These are phyloP conservation scores for Calonectria pseudoreteaudii DNA, from an alignment of 2,329 filamentous ascomycete genomes.

Conservation along the genomic window DNA sequence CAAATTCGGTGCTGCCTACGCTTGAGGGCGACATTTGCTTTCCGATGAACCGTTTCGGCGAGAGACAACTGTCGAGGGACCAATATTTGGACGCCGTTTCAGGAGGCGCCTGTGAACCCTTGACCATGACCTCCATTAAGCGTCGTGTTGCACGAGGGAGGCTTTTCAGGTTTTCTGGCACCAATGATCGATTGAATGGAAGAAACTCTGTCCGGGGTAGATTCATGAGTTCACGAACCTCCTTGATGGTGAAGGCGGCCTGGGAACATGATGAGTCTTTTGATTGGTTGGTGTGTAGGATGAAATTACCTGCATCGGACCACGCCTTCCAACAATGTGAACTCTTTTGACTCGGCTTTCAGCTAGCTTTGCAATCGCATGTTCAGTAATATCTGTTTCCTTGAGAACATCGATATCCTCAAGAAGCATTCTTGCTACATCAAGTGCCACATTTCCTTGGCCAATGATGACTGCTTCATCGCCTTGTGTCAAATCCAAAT, in stretches of 20 bases:
- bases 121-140: slow-evolving; percentile 83
- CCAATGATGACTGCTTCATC: slow-evolving; percentile 91
- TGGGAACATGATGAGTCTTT: slow-evolving; percentile 46
- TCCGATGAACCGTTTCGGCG: slow-evolving; percentile 76
- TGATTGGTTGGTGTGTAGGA: background rate
- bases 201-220: slow-evolving; percentile 79
- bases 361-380: slow-evolving; percentile 80
- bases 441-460: slow-evolving; percentile 95
- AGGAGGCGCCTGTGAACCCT: slow-evolving; percentile 71
- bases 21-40: slow-evolving; percentile 55
- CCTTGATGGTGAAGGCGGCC: slow-evolving; percentile 96
- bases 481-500: slow-evolving; percentile 78
- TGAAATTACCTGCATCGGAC: slow-evolving; percentile 80
- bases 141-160: slow-evolving; percentile 82
- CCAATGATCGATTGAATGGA: slow-evolving; percentile 72
- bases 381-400: slow-evolving; percentile 89
- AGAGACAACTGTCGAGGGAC: slow-evolving; percentile 88
- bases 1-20: slow-evolving; percentile 77
- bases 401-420: slow-evolving; percentile 78
- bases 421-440: slow-evolving; percentile 90
- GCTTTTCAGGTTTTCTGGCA: slow-evolving; percentile 75
- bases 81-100: slow-evolving; percentile 73
- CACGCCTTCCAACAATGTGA: slow-evolving; percentile 87
- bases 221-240: slow-evolving; percentile 87
- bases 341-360: slow-evolving; percentile 82